Evolutionary conservation across 306 rosid species (phyloP), one percentile per base, ranked within the genome.

Genomic region (Abrus pulchellus): DNA sequence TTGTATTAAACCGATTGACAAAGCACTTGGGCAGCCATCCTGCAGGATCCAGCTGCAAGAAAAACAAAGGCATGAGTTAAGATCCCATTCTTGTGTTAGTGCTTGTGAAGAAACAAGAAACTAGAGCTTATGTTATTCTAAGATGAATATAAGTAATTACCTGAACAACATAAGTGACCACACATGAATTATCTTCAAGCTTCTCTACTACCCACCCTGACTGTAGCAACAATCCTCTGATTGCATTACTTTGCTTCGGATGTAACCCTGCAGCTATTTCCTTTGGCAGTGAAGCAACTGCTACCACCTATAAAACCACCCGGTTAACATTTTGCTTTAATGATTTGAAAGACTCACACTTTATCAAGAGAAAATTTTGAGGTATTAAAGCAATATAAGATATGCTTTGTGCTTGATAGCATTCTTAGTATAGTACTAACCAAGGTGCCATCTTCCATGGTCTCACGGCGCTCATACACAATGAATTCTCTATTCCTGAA

Each of bases 151-250:
- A 4, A 12, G 30, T 28, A 60, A 12, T 59, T 79, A 89, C 97
- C 97, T 93, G 98, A 80, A 93, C 94, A 85, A 93, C 94, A 78
- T 93, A 91, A 70, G 94, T 90, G 72, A 93, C 94, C 52, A 84
- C 86, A 78, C 97, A 91, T 3, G 98, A 90, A 80, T 90, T 84
- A 86, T 88, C 86, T 65, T 90, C 85, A 82, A 90, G 93, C 89
- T 89, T 90, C 83, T 93, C 98, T 14, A 93, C 94, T 5, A 93
- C 98, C 97, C 98, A 93, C 9, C 98, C 98, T 49, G 97, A 93
- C 38, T 93, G 98, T 74, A 93, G 63, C 68, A 93, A 83, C 48
- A 91, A 85, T 64, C 97, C 98, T 83, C 98, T 91, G 48, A 93
- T 93, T 68, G 98, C 89, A 81, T 93, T 90, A 40, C 82, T 91